Conservation (phyloP, 345 rosid genomes). For the Trapa incisa region DNA sequence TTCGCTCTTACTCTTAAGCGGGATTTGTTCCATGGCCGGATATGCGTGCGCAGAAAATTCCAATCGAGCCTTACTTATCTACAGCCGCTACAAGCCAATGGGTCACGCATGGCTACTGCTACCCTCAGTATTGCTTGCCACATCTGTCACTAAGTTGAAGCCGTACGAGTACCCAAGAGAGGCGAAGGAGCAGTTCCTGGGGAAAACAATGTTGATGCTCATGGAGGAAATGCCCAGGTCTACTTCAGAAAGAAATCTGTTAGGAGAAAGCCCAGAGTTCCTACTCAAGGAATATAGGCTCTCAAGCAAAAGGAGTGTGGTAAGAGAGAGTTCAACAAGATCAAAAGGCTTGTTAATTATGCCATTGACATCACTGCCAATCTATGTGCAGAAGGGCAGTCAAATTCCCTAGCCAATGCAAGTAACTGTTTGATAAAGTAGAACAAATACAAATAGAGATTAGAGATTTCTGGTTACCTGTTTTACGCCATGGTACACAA, state of each 20-base stretch:
- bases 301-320: slow-evolving; percentile 62
- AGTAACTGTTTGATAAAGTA: no score
- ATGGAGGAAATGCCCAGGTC: slow-evolving; percentile 63
- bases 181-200: background rate
- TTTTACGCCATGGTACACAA: no score
- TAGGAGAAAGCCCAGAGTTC: slow-evolving; percentile 35
- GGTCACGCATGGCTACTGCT: background rate
- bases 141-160: background rate
- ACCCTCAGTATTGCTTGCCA: background rate
- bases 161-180: background rate
- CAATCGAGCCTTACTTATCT: background rate
- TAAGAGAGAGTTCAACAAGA: slow-evolving; percentile 62
- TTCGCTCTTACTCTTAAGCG: no score
- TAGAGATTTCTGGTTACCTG: no score
- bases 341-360: slow-evolving; percentile 45
- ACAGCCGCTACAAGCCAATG: background rate
- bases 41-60: no score
- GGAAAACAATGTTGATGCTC: slow-evolving; percentile 34
- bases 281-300: slow-evolving; percentile 51
- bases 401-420: no score
- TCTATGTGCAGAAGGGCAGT: slow-evolving; percentile 24
- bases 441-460: no score
- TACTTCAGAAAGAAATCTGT: slow-evolving; percentile 68
- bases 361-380: slow-evolving; percentile 64
- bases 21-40: no score